Base-by-base conservation (phyloP, 2,329 filamentous ascomycete genomes). In the Cladosporium sp. region DNA sequence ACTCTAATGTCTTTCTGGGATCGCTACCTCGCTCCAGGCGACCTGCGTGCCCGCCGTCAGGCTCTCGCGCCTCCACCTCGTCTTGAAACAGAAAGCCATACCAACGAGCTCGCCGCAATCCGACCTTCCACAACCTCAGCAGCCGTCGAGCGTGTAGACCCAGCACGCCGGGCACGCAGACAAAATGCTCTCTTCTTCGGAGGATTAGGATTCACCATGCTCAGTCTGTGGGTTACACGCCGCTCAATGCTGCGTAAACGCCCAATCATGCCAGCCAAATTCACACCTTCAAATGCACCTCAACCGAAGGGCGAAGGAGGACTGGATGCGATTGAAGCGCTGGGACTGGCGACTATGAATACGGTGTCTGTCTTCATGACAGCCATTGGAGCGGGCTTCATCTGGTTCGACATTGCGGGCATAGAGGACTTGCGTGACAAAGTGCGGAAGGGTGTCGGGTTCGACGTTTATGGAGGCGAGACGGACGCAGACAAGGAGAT, bases 331-430 rank as follows among this genome's bases (percentile, higher is more conserved):
- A 75, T 88, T 36, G 89, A 96, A 74, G 93, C 93, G 0, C 78
- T 99, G 20, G 89, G 87, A 51, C 78, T 97, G 37, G 94, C 93
- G 0, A 96, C 92, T 0, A 81, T 97, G 66, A 96, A 96, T 67
- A 90, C 94, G 12, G 69, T 86, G 34, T 89, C 87, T 66, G 83
- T 94, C 51, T 87, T 82, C 0, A 85, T 96, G 72, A 85, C 95
- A 81, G 75, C 82, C 8, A 81, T 84, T 0, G 94, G 93, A 3
- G 91, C 88, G 0, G 73, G 87, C 11, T 79, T 90, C 62, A 96
- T 88, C 81, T 86, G 84, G 0, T 84, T 94, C 61, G 88, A 97
- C 28, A 83, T 97, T 37, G 75, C 73, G 28, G 75, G 75, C 34
- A 38, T 78, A 38, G 73, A 73, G 57, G 78, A 81, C 85, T 85